Percentiles rank a stretch among this genome's conserved stretches.
Conservation (phyloP, 2,329 filamentous ascomycete genomes). For the Fusarium pseudocircinatum region DNA sequence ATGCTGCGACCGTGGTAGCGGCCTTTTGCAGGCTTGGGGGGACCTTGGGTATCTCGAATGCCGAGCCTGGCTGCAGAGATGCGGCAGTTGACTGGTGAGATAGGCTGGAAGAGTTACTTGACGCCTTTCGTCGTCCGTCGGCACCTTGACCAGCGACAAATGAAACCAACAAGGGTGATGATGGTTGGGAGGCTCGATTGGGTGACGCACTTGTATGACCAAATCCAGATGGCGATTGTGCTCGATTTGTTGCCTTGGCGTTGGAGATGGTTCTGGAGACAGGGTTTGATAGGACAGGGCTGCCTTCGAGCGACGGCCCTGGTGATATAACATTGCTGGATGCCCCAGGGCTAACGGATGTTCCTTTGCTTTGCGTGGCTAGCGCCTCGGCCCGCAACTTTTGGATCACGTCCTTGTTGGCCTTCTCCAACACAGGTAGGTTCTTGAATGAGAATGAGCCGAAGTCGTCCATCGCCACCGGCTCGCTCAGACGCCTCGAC, state of each 20-base stretch:
- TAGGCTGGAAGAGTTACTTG: constrained; percentile 84
- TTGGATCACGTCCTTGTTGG: constrained; percentile 98
- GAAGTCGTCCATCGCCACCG: constrained; percentile 89
- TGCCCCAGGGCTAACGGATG: constrained; percentile 56
- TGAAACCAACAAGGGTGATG: constrained; percentile 85
- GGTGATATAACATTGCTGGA: constrained; percentile 63
- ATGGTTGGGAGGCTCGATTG: constrained; percentile 78
- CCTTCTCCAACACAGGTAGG: constrained; percentile 92
- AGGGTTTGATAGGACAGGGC: constrained; percentile 81
- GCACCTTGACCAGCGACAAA: constrained; percentile 87
- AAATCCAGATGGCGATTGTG: constrained; percentile 84
- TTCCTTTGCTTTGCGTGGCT: constrained; percentile 68
- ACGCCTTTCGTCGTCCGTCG: constrained; percentile 87
- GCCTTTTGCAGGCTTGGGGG: constrained; percentile 69
- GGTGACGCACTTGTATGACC: constrained; percentile 88
- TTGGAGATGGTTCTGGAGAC: constrained; percentile 85
- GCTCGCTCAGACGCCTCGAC: constrained; percentile 88
- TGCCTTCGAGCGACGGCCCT: constrained; percentile 80
- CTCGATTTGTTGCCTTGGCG: constrained; percentile 79
- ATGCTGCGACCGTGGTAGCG: constrained; percentile 62
- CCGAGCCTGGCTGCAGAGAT: constrained; percentile 74
- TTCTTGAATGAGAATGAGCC: constrained; percentile 98
- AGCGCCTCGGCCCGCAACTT: constrained; percentile 93
- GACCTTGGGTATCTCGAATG: constrained; percentile 76
- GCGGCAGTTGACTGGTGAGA: constrained; percentile 74